Evolutionary conservation across 129 eudicot species (phyloP), one percentile per base, ranked within the genome.

Genomic region (Apium graveolens): DNA sequence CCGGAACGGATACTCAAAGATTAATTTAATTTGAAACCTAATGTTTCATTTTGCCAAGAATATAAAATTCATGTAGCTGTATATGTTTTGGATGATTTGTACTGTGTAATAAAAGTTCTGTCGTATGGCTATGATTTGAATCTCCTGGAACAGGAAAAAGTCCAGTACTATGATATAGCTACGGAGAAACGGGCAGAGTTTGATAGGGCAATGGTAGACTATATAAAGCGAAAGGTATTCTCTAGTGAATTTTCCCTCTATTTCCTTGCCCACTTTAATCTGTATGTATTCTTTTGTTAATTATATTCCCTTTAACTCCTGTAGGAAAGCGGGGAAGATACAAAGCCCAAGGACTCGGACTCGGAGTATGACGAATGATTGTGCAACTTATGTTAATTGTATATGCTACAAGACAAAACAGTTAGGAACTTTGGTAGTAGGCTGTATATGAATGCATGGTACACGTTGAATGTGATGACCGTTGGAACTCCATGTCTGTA

Each of bases 121-220:
- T 35, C 17, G 7, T 27, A 9, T 29, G 45, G 73, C 17, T 68
- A 32, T 35, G 10, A 1, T 66, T 73, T 81, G 46, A 45, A 17
- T 29, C 60, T 79, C n/a, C 35, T 78, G 46, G 80, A 27, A 71
- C 51, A 91, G 98, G 97, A 94, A 82, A 94, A 94, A 74, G 97
- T 94, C 44, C 87, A 90, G 45, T 91, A 94, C 84, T 94, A 94
- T 70, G 97, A 94, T 76, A 79, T 90, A 75, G 98, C 97, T 57
- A 87, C 97, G 0, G 93, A 86, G 76, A 90, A 94, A 90, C 88
- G 97, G 43, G 90, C 92, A 31, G 90, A 86, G 60, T 90, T 91
- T 80, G 97, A 94, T 71, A 88, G 80, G 75, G 96, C 96, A 18
- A 89, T 88, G 90, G 80, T 84, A 34, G 86, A 84, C 68, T 91